Percentiles rank a stretch among this genome's conserved stretches.
Evolutionary conservation across 345 rosid genomes (phyloP).

Genomic region (Psidium friedrichsthalianum): DNA sequence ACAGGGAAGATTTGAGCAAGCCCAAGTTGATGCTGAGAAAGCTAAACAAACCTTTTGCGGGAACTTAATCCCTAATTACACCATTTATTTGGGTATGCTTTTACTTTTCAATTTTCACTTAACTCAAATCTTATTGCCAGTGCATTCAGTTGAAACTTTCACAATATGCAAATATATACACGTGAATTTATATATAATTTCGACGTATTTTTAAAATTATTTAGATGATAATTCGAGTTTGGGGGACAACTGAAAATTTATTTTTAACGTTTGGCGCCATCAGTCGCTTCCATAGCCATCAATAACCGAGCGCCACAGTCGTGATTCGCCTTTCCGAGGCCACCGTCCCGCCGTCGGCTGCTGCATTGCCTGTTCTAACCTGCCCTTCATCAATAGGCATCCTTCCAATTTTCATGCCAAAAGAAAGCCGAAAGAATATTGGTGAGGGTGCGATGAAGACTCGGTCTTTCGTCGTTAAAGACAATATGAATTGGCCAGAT

Average conservation of each 20-base stretch:
- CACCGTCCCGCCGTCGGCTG: background rate
- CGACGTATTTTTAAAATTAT: background rate
- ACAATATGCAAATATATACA: rapidly evolving
- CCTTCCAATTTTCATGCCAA: background rate
- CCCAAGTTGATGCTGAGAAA: background rate
- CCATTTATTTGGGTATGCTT: background rate
- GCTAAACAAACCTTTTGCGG: background rate
- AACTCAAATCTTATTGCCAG: background rate
- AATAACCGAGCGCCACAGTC: background rate
- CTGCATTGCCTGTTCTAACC: background rate
- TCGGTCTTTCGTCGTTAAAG: background rate
- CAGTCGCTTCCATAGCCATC: background rate
- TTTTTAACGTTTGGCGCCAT: background rate
- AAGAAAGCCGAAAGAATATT: background rate
- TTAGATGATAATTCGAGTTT: background rate
- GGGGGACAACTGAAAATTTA: background rate
- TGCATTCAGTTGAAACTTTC: background rate
- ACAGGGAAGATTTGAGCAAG: background rate
- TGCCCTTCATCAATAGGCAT: background rate
- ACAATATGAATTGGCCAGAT: too few relatives aligned
- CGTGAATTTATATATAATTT: background rate
- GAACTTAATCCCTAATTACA: background rate
- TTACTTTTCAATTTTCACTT: background rate
- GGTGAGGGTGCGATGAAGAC: background rate
- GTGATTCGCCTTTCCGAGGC: background rate